Base-by-base conservation (phyloP, 768 basidiomycete genomes). In the Mycena haematopus region DNA sequence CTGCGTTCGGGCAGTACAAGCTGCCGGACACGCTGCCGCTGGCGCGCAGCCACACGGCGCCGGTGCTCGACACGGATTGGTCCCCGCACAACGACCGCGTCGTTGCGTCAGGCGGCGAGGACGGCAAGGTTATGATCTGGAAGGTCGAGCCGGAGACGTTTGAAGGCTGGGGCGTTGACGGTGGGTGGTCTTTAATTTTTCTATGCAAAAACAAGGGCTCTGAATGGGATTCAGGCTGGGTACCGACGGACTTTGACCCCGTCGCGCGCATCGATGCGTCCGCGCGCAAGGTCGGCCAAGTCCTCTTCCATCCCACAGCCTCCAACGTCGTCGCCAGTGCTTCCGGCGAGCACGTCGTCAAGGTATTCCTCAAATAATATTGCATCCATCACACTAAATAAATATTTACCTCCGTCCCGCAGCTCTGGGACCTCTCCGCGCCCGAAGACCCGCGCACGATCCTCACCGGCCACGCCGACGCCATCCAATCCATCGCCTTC, bases 1-100 rank as follows among this genome's bases (percentile, higher is more conserved):
- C 14, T 6, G 7, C 81, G 3, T 77, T 78, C 49, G 77, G 96
- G 70, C 86, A 89, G 8, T 80, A 83, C 73, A 96, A 93, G 76
- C 83, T 98, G 21, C 97, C 96, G 1, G 97, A 99, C 73, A 86
- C 90, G 65, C 82, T 98, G 42, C 97, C 97, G 1, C 84, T 99
- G 58, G 94, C 93, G 19, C 89, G 96, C 58, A 92, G 90, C 31
- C 91, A 93, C 75, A 88, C 89, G 1, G 91, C 87, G 2, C 80
- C 91, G 25, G 91, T 94, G 31, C 90, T 99, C 38, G 96, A 99
- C 77, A 99, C 96, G 0, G 93, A 92, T 71, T 99, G 95, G 95
- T 93, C 92, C 0, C 96, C 95, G 0, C 94, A 96, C 74, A 89
- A 95, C 71, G 96, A 99, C 76, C 80, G 84, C 7, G 81, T 96